Percentiles rank a stretch among this genome's conserved stretches.
These are phyloP conservation scores for Tagetes erecta DNA, from an alignment of 129 eudicot genomes.

Conservation along the genomic window DNA sequence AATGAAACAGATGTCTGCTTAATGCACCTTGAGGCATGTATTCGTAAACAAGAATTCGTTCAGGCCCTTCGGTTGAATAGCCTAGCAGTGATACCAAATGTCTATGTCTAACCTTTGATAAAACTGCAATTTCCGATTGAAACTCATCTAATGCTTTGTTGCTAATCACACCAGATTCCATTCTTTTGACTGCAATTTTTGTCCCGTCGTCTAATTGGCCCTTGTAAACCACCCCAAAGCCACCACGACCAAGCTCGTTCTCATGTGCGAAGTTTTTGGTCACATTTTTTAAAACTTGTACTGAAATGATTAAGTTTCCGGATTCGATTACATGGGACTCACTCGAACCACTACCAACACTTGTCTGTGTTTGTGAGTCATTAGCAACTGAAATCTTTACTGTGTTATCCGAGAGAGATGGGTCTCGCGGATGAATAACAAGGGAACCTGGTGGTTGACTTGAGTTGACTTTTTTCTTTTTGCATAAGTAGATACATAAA, in stretches of 20 bases:
- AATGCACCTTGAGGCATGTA: conserved; percentile 78
- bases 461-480: conserved; percentile 47
- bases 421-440: conserved; percentile 53
- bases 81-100: conserved; percentile 71
- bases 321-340: conserved; percentile 45
- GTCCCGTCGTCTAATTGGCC: conserved; percentile 73
- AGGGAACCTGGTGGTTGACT: conserved; percentile 50
- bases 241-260: conserved; percentile 79
- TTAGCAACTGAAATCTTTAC: conserved; percentile 53
- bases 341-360: conserved; percentile 31
- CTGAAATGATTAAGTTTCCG: conserved; percentile 50
- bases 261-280: conserved; percentile 59
- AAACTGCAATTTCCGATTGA: conserved; percentile 67
- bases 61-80: conserved; percentile 64
- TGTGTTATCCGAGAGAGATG: conserved; percentile 39
- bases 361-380: conserved; percentile 22
- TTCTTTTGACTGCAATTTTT: conserved; percentile 68
- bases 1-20: conserved; percentile 60
- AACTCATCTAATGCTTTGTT: conserved; percentile 73
- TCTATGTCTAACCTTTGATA: conserved; percentile 71
- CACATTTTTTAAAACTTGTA: conserved; percentile 56
- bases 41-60: conserved; percentile 72
- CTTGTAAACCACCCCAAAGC: conserved; percentile 73
- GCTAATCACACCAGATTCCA: conserved; percentile 58
- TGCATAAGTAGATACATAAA: conserved; percentile 57